Base-by-base conservation (phyloP, 306 rosid species). In the Fagus sylvatica region DNA sequence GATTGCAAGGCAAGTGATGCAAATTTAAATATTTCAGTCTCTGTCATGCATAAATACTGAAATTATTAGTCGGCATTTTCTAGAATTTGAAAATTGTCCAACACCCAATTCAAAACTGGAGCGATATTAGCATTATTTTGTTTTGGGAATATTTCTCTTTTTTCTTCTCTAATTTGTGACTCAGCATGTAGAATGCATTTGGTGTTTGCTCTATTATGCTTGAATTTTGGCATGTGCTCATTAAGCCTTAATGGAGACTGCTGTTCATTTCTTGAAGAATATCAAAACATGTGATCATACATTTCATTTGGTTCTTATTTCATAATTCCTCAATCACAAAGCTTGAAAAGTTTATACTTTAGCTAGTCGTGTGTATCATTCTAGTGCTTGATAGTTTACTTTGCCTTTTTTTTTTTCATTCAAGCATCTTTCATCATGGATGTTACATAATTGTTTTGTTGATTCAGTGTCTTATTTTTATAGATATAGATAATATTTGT, bases 151-250 rank as follows among this genome's bases (percentile, higher is more conserved):
- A 57, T 28, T 59, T 59, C 16, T 22, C 15, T 22, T 59, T 59
- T 59, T 59, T 12, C 34, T 10, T 59, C 37, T 36, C 39, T 59
- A 28, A 5, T 59, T 30, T 59, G 11, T 59, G n/a, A 39, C 10
- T 66, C 51, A 36, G 32, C 71, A 7, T 66, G 71, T n/a, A 17
- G 7, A 3, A 17, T 17, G 13, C 22, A 7, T 39, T 66, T 66
- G 49, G 7, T 66, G 32, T 39, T 37, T 66, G 71, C 49, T 3
- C n/a, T 39, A 8, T 66, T n/a, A 6, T 66, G 51, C 48, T 66
- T 66, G 51, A 37, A 66, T 66, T 66, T 8, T 17, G 71, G 71
- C 71, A 66, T 66, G 16, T 66, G 15, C 28, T 39, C 49, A 66
- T 39, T 39, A 7, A 13, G 71, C 49, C 30, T 40, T 8, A 7